Conservation (phyloP, 768 basidiomycete genomes). For the Sporobolomyces phaffii region DNA sequence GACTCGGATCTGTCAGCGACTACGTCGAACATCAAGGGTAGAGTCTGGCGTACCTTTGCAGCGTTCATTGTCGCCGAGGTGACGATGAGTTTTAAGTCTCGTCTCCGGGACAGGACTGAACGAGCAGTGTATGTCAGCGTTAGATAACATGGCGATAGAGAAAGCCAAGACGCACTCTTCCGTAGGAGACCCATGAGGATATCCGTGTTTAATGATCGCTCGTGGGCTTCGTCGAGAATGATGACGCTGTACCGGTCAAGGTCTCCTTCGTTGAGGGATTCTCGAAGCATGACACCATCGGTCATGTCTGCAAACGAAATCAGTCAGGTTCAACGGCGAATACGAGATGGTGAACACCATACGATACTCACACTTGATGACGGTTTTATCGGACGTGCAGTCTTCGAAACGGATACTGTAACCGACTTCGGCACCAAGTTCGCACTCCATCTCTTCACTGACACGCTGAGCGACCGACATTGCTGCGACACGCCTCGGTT, state of each 20-base stretch:
- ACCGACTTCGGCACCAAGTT: constrained; percentile 82
- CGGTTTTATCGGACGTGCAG: constrained; percentile 86
- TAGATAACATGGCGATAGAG: constrained; percentile 1
- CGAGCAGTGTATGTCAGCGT: background rate
- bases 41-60: constrained; percentile 63
- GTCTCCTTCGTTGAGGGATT: constrained; percentile 97
- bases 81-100: constrained; percentile 92
- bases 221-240: constrained; percentile 98
- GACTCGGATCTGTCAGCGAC: background rate
- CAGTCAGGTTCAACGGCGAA: too few species aligned
- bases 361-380: constrained; percentile 76
- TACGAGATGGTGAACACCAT: too few species aligned
- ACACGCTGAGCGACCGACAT: constrained; percentile 99
- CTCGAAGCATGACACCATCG: constrained; percentile 94
- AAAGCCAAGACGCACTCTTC: constrained; percentile 61
- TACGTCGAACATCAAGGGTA: background rate
- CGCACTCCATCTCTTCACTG: constrained; percentile 98
- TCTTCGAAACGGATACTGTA: constrained; percentile 99
- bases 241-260: constrained; percentile 93
- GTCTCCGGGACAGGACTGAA: constrained; percentile 72
- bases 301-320: too few species aligned
- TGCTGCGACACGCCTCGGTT: constrained; percentile 95
- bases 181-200: constrained; percentile 92
- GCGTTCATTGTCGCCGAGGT: constrained; percentile 99
- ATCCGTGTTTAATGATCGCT: constrained; percentile 93